phyloP scores from a whole-genome alignment of 2,329 filamentous ascomycete genomes.

The Hysterium pulicare region DNA sequence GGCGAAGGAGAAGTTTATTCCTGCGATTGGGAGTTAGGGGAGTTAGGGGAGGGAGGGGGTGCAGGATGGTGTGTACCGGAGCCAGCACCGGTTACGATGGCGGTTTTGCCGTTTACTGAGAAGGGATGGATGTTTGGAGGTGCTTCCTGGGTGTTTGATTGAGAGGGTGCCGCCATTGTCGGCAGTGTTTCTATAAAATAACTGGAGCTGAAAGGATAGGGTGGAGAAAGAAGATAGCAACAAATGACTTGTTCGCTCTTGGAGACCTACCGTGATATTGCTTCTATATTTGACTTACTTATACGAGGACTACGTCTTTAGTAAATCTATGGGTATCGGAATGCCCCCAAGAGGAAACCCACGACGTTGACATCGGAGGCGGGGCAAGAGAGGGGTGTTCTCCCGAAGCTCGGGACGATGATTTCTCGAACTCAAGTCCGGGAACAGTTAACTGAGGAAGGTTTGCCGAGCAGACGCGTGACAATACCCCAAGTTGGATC shows the following conservation, averaged over 20 bases:
- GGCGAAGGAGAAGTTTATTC: constrained; percentile 48
- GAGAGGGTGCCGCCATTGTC: neutral
- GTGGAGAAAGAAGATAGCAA: neutral
- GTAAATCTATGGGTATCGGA: neutral
- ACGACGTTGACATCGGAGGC: neutral
- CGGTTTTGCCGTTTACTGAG: constrained; percentile 44
- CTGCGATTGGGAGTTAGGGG: constrained; percentile 22
- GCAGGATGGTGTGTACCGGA: constrained; percentile 19
- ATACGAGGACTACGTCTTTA: too few species aligned
- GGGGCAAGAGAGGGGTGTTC: neutral
- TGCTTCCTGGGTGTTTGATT: neutral
- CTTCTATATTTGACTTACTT: neutral
- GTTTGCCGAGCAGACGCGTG: too few species aligned
- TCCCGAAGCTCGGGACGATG: too few species aligned
- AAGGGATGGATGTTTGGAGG: constrained; percentile 21
- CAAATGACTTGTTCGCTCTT: neutral
- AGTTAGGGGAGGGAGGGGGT: neutral
- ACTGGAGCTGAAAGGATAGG: neutral
- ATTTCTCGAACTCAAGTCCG: too few species aligned
- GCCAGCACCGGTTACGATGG: constrained; percentile 48
- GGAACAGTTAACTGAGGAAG: too few species aligned
- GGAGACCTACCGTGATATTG: neutral
- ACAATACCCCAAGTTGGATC: too few species aligned
- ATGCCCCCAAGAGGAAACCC: neutral
- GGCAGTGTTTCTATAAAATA: neutral